A percentile compares a stretch with the other conserved stretches of the same genome.
These are phyloP conservation scores for Trifolium fragiferum DNA, from an alignment of 306 rosid species.

Conservation along the genomic window DNA sequence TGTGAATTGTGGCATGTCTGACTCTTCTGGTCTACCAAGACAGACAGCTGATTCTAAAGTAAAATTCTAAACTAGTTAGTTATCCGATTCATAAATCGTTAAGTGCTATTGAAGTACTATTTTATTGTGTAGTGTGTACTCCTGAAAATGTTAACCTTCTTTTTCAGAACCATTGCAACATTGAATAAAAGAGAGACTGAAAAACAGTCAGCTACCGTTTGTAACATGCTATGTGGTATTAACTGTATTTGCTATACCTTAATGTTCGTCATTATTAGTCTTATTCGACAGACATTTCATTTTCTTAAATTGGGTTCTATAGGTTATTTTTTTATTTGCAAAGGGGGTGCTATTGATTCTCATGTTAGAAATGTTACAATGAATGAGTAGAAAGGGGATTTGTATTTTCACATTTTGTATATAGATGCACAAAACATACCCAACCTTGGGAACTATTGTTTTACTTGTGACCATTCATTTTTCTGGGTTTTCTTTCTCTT, in stretches of 20 bases:
- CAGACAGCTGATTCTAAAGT: slow-evolving; percentile 41
- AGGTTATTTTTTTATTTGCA: neutral
- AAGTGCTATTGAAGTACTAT: slow-evolving; percentile 43
- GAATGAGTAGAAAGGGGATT: neutral
- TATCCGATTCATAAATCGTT: slow-evolving; percentile 44
- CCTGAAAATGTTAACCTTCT: slow-evolving; percentile 45
- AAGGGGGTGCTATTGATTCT: slow-evolving; percentile 18
- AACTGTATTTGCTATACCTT: slow-evolving; percentile 19
- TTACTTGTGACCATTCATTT: neutral
- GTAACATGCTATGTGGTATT: slow-evolving; percentile 33
- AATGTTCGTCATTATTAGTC: neutral
- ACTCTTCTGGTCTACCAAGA: slow-evolving; percentile 46
- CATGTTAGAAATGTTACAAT: slow-evolving; percentile 10
- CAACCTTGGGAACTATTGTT: slow-evolving; percentile 21
- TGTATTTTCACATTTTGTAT: neutral
- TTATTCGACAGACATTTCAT: slow-evolving; percentile 16
- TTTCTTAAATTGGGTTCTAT: slow-evolving; percentile 25
- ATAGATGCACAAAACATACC: slow-evolving; percentile 3
- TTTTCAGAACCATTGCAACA: slow-evolving; percentile 57
- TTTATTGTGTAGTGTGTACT: slow-evolving; percentile 44
- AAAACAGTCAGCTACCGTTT: slow-evolving; percentile 47
- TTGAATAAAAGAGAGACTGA: slow-evolving; percentile 47
- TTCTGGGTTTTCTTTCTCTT: neutral
- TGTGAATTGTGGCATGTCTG: slow-evolving; percentile 45
- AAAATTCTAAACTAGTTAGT: slow-evolving; percentile 48